Evolutionary conservation across 2,329 filamentous ascomycete species (phyloP), one percentile per base, ranked within the genome.

Genomic region (Verticillium zaregamsianum): DNA sequence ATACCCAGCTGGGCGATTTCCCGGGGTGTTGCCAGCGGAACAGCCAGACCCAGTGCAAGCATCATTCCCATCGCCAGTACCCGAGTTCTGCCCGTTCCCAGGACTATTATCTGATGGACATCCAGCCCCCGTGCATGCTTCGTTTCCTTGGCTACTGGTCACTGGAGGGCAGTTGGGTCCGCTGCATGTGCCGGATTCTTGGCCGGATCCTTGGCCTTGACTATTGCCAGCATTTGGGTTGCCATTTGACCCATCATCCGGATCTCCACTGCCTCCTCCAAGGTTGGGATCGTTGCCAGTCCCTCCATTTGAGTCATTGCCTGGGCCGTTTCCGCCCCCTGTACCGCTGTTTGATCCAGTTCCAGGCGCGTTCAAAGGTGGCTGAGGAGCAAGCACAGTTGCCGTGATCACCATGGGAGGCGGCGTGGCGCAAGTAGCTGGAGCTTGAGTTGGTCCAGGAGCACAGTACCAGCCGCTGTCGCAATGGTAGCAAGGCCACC

Each of bases 401-500:
- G 56, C 17, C 23, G 56, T 58, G 20, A 31, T 39, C 14, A 40
- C 35, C 20, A 35, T 58, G 5, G 40, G 57, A 6, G 39, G 56
- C 1, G 63, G 12, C 23, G 58, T 39, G 1, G 45, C 52, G 12
- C 62, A 32, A 7, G 58, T 37, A 9, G 33, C 55, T 54, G 62
- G 59, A 1, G 57, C 28, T 6, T 61, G 60, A 3, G 31, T 59
- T 7, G 58, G 55, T 17, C 57, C 58, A 15, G 66, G 59, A 45
- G 64, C 66, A 45, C 70, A 74, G 54, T 71, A 74, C 61, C 66
- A 72, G 14, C 71, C 71, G 3, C 67, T 67, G 35, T 63, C 59
- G 57, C 72, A 73, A 49, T 73, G 71, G 40, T 69, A 69, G 28
- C 72, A 74, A 25, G 70, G 70, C 72, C 71, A 73, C 6, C 71